These are phyloP conservation scores for Plenodomus tracheiphilus DNA, from an alignment of 2,329 filamentous ascomycete genomes.

Conservation along the genomic window DNA sequence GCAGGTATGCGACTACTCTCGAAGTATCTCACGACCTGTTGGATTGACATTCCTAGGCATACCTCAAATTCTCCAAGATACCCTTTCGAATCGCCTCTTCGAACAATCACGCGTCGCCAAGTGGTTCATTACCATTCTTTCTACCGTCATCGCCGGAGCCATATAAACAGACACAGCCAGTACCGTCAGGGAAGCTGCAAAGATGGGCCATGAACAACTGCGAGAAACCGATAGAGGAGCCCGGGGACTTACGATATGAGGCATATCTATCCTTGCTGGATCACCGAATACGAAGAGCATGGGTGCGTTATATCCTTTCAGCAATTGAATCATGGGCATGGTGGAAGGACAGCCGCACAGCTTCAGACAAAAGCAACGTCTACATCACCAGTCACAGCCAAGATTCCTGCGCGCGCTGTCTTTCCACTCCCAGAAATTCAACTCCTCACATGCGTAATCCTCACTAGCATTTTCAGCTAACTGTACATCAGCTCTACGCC, in stretches of 20 bases:
- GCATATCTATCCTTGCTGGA: conserved; percentile 80
- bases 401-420: too few species aligned
- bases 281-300: conserved; percentile 78
- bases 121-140: conserved; percentile 85
- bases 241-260: conserved; percentile 63
- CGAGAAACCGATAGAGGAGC: conserved; percentile 44
- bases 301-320: conserved; percentile 57
- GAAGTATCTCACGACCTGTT: too few species aligned
- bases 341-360: too few species aligned
- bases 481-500: conserved; percentile 63
- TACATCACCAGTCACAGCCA: too few species aligned
- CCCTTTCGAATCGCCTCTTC: conserved; percentile 70
- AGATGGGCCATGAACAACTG: conserved; percentile 64
- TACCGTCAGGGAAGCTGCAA: conserved; percentile 68
- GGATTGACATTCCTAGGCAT: too few species aligned
- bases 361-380: too few species aligned
- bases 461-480: too few species aligned
- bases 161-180: conserved; percentile 44
- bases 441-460: too few species aligned
- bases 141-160: conserved; percentile 54
- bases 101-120: conserved; percentile 91
- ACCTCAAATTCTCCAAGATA: conserved; percentile 75
- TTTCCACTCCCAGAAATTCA: background rate
- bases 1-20: conserved; percentile 70
- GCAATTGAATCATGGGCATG: background rate